Evolutionary conservation across 2,329 filamentous ascomycete genomes (phyloP).

Genomic region (Alternaria metachromatica): DNA sequence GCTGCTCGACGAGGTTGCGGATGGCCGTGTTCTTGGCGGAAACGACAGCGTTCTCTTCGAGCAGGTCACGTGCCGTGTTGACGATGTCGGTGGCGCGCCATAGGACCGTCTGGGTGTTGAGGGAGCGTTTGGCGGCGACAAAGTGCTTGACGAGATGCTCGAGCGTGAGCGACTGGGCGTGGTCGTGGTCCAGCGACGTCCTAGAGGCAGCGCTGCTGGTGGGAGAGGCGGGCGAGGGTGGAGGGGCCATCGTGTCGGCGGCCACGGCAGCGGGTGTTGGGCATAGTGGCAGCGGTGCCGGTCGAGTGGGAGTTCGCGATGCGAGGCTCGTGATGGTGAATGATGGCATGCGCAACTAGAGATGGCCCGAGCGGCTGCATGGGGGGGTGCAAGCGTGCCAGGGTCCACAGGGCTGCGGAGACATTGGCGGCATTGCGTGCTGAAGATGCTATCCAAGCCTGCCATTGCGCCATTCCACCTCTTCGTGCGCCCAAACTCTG

Average conservation of each 20-base stretch:
- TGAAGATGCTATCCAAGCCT: constrained; percentile 18
- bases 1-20: constrained; percentile 51
- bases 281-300: neutral
- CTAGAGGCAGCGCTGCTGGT: constrained; percentile 45
- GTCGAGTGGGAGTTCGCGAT: neutral
- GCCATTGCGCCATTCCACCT: constrained; percentile 19
- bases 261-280: neutral
- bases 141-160: constrained; percentile 85
- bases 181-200: constrained; percentile 27
- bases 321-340: neutral
- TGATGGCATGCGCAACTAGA: neutral
- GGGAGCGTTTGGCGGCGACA: constrained; percentile 83
- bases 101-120: constrained; percentile 82
- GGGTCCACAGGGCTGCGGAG: neutral
- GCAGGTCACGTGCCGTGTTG: constrained; percentile 72
- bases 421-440: constrained; percentile 17
- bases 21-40: constrained; percentile 58
- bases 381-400: neutral
- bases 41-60: constrained; percentile 80
- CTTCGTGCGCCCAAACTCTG: neutral
- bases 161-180: constrained; percentile 58
- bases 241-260: constrained; percentile 43
- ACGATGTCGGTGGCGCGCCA: constrained; percentile 88
- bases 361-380: neutral
- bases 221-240: constrained; percentile 51